A percentile compares a stretch with the other conserved stretches of the same genome.
Evolutionary conservation across 371 early-diverging fungal species (phyloP).

Genomic region (Saksenaea oblongispora): DNA sequence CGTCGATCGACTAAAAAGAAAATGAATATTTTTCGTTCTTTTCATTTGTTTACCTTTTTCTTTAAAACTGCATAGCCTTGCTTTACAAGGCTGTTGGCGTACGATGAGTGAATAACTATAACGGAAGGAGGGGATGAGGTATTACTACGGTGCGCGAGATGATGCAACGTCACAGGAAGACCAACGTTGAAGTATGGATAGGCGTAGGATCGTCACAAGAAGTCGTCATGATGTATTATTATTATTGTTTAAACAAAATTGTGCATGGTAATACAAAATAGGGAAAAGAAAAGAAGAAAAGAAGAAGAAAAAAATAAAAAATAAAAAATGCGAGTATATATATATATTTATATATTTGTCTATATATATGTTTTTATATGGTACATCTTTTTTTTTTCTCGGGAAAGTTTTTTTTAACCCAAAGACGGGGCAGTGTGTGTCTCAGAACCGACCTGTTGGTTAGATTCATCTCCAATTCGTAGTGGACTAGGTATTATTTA

Average conservation of each 20-base stretch:
- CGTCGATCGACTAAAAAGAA: slow-evolving; percentile 42
- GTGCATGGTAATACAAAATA: neutral
- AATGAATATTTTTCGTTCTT: neutral
- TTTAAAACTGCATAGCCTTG: slow-evolving; percentile 56
- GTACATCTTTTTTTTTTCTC: neutral
- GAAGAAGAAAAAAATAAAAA: slow-evolving; percentile 2
- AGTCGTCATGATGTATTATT: neutral
- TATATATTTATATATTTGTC: neutral
- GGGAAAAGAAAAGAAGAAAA: neutral
- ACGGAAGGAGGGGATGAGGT: neutral
- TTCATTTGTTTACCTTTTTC: slow-evolving; percentile 43
- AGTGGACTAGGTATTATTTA: neutral
- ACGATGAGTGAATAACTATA: slow-evolving; percentile 26
- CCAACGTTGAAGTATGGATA: neutral
- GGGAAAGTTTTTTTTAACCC: neutral
- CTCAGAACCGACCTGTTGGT: neutral
- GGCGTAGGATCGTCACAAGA: too few species aligned
- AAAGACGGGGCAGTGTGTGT: neutral
- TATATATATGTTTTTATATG: neutral
- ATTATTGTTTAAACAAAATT: neutral
- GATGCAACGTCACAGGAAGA: neutral
- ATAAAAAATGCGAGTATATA: neutral
- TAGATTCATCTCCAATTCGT: neutral
- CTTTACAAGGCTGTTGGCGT: slow-evolving; percentile 55
- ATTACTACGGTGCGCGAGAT: neutral